A percentile compares a stretch with the other conserved stretches of the same genome.
Conservation (phyloP, 495 filamentous ascomycete species). For the Penicillium atrosanguineum region DNA sequence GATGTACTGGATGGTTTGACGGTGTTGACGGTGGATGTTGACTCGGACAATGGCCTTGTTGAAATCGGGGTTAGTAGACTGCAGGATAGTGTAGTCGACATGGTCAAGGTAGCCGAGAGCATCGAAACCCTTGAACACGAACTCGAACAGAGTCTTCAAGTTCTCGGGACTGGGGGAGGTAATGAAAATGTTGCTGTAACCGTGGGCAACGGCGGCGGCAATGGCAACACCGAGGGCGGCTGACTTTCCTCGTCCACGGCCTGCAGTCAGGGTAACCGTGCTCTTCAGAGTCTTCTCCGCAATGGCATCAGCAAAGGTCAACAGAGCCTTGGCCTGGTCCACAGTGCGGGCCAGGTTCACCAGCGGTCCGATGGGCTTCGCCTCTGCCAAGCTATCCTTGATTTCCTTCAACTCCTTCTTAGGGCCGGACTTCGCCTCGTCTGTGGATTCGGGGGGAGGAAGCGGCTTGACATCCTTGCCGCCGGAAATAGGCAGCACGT, state of each 20-base stretch:
- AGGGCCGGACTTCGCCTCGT: slow-evolving; percentile 62
- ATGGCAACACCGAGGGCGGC: slow-evolving; percentile 92
- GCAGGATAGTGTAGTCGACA: slow-evolving; percentile 95
- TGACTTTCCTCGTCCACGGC: slow-evolving; percentile 94
- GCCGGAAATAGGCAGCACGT: slow-evolving; percentile 95
- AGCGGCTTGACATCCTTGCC: slow-evolving; percentile 87
- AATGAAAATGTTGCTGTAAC: slow-evolving; percentile 99
- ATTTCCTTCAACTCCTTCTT: slow-evolving; percentile 78
- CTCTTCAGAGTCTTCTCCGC: slow-evolving; percentile 91
- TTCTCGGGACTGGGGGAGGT: slow-evolving; percentile 98
- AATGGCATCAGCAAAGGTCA: slow-evolving; percentile 96
- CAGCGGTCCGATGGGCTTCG: slow-evolving; percentile 80
- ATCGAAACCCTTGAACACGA: slow-evolving; percentile 98
- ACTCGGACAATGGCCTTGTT: slow-evolving; percentile 98
- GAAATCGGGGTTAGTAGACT: slow-evolving; percentile 97
- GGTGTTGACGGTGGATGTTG: slow-evolving; percentile 91
- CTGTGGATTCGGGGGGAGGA: slow-evolving; percentile 64
- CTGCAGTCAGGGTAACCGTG: slow-evolving; percentile 91
- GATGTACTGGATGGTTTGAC: slow-evolving; percentile 98
- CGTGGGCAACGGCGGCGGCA: slow-evolving; percentile 89
- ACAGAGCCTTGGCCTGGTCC: slow-evolving; percentile 91
- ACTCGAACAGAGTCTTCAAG: slow-evolving; percentile 96
- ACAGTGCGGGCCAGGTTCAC: slow-evolving; percentile 82
- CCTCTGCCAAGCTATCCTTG: slow-evolving; percentile 81
- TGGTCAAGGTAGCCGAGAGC: slow-evolving; percentile 90